Percentiles rank a stretch among this genome's conserved stretches.
phyloP scores from a whole-genome alignment of 139 green algal genomes.

The Pseudopediastrum boryanum region DNA sequence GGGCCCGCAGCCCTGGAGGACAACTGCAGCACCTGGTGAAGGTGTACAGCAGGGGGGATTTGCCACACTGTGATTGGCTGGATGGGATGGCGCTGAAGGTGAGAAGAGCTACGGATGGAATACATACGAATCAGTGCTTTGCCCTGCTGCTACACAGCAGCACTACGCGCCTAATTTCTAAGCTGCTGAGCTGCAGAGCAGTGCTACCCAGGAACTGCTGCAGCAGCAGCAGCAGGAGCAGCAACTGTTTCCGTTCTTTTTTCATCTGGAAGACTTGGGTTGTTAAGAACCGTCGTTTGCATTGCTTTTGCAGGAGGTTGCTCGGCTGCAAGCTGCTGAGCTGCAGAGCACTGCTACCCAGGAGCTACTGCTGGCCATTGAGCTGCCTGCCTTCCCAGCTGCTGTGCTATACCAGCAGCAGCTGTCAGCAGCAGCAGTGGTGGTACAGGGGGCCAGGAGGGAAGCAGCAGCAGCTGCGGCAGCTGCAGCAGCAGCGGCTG shows the following conservation, averaged over 20 bases:
- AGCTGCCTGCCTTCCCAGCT: slow-evolving; percentile 84
- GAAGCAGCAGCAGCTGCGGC: neutral
- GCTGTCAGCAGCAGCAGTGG: slow-evolving; percentile 26
- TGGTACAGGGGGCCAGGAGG: slow-evolving; percentile 14
- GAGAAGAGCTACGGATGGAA: neutral
- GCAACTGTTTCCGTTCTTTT: too few relatives aligned
- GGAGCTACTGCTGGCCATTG: slow-evolving; percentile 63
- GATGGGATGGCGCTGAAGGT: slow-evolving; percentile 75
- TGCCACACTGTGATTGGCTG: slow-evolving; percentile 83
- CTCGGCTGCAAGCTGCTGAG: slow-evolving; percentile 22
- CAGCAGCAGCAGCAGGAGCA: neutral
- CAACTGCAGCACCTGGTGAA: slow-evolving; percentile 76
- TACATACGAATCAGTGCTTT: too few relatives aligned
- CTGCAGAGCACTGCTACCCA: slow-evolving; percentile 1
- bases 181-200: too few relatives aligned
- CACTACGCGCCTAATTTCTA: neutral
- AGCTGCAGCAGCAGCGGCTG: slow-evolving; percentile 5
- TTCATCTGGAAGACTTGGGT: too few relatives aligned
- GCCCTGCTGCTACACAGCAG: slow-evolving; percentile 3
- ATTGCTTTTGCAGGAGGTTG: slow-evolving; percentile 23
- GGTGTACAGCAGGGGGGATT: slow-evolving; percentile 78
- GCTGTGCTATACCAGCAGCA: slow-evolving; percentile 86
- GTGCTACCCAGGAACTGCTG: neutral
- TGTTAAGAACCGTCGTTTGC: neutral
- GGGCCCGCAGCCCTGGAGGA: slow-evolving; percentile 39